phyloP scores from a whole-genome alignment of 176 grass and related monocot species.

The Aechmea fasciata region DNA sequence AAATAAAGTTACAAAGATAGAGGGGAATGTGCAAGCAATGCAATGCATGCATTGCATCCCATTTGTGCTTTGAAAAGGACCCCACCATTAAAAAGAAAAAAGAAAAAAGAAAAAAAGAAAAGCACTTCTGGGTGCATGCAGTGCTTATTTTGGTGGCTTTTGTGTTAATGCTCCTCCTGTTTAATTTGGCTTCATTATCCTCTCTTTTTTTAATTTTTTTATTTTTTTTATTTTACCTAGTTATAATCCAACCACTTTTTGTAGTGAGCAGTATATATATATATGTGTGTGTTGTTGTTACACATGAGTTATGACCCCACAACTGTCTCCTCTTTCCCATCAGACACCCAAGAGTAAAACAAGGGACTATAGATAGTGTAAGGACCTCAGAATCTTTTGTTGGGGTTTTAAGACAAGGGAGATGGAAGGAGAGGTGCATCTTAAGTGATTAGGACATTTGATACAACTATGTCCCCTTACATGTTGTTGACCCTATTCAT shows the following conservation, averaged over 20 bases:
- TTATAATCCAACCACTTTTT: not conserved
- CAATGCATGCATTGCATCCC: conserved; percentile 9
- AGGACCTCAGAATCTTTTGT: not conserved
- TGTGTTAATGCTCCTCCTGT: not conserved
- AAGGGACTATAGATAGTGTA: conserved; percentile 9
- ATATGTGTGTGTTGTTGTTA: no score
- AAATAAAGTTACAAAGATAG: not conserved
- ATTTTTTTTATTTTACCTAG: not conserved
- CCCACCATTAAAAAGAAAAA: conserved; percentile 4
- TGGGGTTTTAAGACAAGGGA: not conserved
- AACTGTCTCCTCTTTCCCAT: conserved; percentile 19
- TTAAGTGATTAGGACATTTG: conserved; percentile 13
- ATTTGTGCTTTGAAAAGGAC: conserved; percentile 12
- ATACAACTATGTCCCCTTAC: not conserved
- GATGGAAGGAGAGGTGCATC: not conserved
- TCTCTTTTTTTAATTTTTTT: not conserved
- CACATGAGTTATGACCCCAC: not conserved
- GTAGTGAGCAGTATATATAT: no score
- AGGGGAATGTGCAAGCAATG: conserved; percentile 23
- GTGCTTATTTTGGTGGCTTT: not conserved
- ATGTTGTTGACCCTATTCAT: conserved; percentile 14
- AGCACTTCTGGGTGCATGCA: not conserved
- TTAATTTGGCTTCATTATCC: not conserved
- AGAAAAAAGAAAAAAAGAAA: not conserved
- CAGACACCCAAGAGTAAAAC: conserved; percentile 1